These are phyloP conservation scores for Asclepias syriaca DNA, from an alignment of 257 asterid species.

Conservation along the genomic window DNA sequence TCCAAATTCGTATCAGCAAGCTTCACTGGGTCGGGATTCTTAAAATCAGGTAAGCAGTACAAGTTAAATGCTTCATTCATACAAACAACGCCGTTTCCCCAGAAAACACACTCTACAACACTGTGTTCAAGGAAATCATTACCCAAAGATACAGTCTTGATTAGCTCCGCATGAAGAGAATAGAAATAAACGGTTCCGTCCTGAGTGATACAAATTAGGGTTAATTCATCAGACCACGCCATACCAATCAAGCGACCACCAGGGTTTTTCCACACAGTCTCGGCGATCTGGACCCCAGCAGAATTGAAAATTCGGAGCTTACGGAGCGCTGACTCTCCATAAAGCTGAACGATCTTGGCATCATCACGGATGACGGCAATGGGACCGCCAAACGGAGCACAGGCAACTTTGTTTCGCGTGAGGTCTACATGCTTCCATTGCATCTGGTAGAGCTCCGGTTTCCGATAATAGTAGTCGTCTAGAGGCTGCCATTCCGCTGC, in stretches of 20 bases:
- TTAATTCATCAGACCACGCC: slow-evolving; percentile 83
- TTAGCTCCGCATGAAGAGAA: slow-evolving; percentile 57
- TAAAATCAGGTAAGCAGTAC: slow-evolving; percentile 73
- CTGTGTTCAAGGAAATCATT: slow-evolving; percentile 62
- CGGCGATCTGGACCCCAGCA: slow-evolving; percentile 69
- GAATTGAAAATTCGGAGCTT: slow-evolving; percentile 88
- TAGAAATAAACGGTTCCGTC: slow-evolving; percentile 80
- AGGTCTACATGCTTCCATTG: slow-evolving; percentile 96
- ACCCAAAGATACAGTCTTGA: slow-evolving; percentile 61
- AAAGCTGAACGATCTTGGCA: slow-evolving; percentile 89
- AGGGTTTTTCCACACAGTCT: slow-evolving; percentile 82
- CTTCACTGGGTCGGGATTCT: slow-evolving; percentile 52
- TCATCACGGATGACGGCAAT: slow-evolving; percentile 93
- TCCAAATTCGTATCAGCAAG: slow-evolving; percentile 73
- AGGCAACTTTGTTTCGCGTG: slow-evolving; percentile 83
- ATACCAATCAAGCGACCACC: slow-evolving; percentile 84
- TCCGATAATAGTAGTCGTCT: slow-evolving; percentile 83
- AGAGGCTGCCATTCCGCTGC: slow-evolving; percentile 99
- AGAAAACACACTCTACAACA: slow-evolving; percentile 79
- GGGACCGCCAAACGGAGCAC: slow-evolving; percentile 96
- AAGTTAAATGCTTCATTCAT: slow-evolving; percentile 74
- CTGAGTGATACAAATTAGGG: slow-evolving; percentile 76
- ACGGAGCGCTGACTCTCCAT: slow-evolving; percentile 86
- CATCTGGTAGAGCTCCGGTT: slow-evolving; percentile 86
- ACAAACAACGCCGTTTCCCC: slow-evolving; percentile 90